phyloP scores from a whole-genome alignment of 1,284 basidiomycete species.

The Leccinum pachyderme region DNA sequence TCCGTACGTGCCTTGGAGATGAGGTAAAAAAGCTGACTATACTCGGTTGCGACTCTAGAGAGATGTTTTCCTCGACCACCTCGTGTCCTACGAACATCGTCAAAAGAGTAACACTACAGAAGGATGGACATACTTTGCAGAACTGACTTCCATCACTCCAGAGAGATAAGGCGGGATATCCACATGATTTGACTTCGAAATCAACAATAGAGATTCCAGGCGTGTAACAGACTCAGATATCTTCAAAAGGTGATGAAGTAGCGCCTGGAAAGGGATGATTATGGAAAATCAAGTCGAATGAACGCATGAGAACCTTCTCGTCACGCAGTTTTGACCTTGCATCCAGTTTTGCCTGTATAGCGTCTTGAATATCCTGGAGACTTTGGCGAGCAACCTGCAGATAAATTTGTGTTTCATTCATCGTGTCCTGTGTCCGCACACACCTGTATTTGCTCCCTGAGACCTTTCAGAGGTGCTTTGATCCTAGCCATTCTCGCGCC shows the following conservation, averaged over 20 bases:
- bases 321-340: conserved; percentile 74
- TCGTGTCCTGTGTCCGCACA: conserved; percentile 23
- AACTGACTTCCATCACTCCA: conserved; percentile 16
- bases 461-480: conserved; percentile 58
- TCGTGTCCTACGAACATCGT: conserved; percentile 42
- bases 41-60: conserved; percentile 83
- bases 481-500: conserved; percentile 69
- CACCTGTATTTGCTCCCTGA: conserved; percentile 73
- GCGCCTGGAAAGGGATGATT: conserved; percentile 48
- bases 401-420: not conserved
- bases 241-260: conserved; percentile 82
- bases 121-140: conserved; percentile 23
- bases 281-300: not conserved
- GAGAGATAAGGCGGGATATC: conserved; percentile 28
- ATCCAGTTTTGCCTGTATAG: conserved; percentile 75
- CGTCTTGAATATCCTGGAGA: conserved; percentile 65
- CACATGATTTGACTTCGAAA: conserved; percentile 35
- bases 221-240: conserved; percentile 85
- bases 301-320: conserved; percentile 64
- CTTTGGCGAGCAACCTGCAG: conserved; percentile 60
- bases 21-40: conserved; percentile 91
- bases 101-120: not conserved
- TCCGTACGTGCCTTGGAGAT: conserved; percentile 76
- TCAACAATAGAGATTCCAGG: conserved; percentile 77
- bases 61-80: conserved; percentile 80